A percentile compares a stretch with the other conserved stretches of the same genome.
These are phyloP conservation scores for Penicillium paradoxum DNA, from an alignment of 495 filamentous ascomycete species.

Conservation along the genomic window DNA sequence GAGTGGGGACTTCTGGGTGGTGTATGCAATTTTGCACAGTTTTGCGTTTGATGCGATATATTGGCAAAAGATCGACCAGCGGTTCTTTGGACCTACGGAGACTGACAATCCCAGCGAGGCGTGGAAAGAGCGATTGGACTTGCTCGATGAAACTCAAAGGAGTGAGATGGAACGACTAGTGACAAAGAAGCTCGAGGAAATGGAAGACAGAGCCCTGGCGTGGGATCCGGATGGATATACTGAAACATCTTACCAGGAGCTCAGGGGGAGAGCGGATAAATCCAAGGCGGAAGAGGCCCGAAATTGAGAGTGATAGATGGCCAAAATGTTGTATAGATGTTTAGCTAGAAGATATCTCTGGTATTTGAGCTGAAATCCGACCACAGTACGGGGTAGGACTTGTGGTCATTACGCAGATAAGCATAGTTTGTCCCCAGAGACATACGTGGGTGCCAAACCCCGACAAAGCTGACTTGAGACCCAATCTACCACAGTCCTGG, in stretches of 20 bases:
- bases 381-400: too few species aligned
- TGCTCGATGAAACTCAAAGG: constrained; percentile 7
- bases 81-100: constrained; percentile 16
- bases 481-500: too few species aligned
- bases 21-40: constrained; percentile 18
- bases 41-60: constrained; percentile 22
- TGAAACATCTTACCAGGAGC: background rate
- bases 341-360: too few species aligned
- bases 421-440: too few species aligned
- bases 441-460: too few species aligned
- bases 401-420: too few species aligned
- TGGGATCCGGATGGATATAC: constrained; percentile 4
- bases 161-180: constrained; percentile 11
- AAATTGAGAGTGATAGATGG: too few species aligned
- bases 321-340: too few species aligned
- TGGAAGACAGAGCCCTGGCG: constrained; percentile 6
- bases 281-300: too few species aligned
- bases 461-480: too few species aligned
- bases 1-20: background rate
- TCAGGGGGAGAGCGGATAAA: too few species aligned
- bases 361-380: too few species aligned
- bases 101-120: background rate
- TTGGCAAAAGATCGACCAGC: constrained; percentile 19
- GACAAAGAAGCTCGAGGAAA: constrained; percentile 1
- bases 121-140: constrained; percentile 11